Conservation (phyloP, 805 yeast species). For the Teunomyces pallodes region DNA sequence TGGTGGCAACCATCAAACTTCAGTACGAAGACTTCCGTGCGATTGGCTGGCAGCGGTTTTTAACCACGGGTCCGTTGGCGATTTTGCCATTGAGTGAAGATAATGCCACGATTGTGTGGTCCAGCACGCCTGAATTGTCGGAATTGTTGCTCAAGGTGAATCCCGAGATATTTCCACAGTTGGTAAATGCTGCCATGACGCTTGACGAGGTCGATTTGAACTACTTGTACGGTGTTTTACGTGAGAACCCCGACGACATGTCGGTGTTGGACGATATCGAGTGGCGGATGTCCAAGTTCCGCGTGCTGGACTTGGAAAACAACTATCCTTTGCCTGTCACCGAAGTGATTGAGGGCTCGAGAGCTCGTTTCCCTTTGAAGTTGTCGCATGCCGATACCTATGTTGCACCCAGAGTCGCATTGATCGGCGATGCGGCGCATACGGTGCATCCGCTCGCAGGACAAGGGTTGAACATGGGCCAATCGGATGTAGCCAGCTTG, state of each 20-base stretch:
- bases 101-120: slow-evolving; percentile 92
- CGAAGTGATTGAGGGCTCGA: slow-evolving; percentile 56
- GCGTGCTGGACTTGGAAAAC: slow-evolving; percentile 50
- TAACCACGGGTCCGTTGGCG: slow-evolving; percentile 91
- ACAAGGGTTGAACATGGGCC: slow-evolving; percentile 98
- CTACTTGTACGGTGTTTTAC: slow-evolving; percentile 52
- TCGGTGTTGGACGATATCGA: slow-evolving; percentile 63
- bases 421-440: slow-evolving; percentile 98
- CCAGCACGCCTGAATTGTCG: slow-evolving; percentile 75
- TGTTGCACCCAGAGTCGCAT: slow-evolving; percentile 77
- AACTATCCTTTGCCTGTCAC: slow-evolving; percentile 65
- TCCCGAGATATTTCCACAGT: slow-evolving; percentile 59
- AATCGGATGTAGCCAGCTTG: slow-evolving; percentile 78
- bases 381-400: slow-evolving; percentile 90
- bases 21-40: slow-evolving; percentile 68
- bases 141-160: slow-evolving; percentile 56
- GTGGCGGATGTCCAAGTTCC: slow-evolving; percentile 58
- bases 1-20: slow-evolving; percentile 83
- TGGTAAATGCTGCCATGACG: slow-evolving; percentile 86
- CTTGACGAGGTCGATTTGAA: slow-evolving; percentile 73
- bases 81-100: slow-evolving; percentile 84
- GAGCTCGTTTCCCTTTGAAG: slow-evolving; percentile 87
- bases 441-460: slow-evolving; percentile 97
- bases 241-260: slow-evolving; percentile 40
- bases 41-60: slow-evolving; percentile 91